phyloP scores from a whole-genome alignment of 2,329 filamentous ascomycete genomes.

The Harringtonia lauricola region DNA sequence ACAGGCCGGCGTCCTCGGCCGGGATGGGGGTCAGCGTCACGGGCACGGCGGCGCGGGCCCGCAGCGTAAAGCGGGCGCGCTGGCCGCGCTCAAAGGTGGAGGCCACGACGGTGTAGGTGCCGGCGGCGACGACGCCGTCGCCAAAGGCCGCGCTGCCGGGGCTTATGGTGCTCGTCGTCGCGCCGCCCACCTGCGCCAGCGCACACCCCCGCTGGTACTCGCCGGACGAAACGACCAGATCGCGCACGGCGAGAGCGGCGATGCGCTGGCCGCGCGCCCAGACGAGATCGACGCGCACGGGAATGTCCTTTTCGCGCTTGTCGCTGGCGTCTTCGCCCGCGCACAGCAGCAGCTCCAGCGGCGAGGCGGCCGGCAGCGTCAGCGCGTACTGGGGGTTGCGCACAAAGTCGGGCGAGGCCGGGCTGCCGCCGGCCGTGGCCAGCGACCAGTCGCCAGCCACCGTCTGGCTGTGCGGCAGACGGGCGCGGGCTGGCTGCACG shows the following conservation, averaged over 20 bases:
- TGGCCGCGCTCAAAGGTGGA: conserved; percentile 83
- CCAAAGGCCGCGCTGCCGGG: conserved; percentile 10
- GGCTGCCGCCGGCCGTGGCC: conserved; percentile 75
- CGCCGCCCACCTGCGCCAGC: conserved; percentile 41
- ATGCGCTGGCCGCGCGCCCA: conserved; percentile 60
- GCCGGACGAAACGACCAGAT: conserved; percentile 74
- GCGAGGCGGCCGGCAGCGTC: conserved; percentile 40
- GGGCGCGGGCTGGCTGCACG: conserved; percentile 49
- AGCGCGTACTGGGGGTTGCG: conserved; percentile 81
- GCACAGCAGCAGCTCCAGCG: conserved; percentile 64
- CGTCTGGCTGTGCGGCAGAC: conserved; percentile 47
- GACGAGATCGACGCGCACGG: conserved; percentile 76
- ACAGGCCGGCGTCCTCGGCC: conserved; percentile 62
- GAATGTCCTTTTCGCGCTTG: conserved; percentile 36
- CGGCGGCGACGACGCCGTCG: conserved; percentile 44
- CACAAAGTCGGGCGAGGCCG: conserved; percentile 64
- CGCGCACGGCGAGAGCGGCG: conserved; percentile 56
- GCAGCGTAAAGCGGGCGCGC: conserved; percentile 61
- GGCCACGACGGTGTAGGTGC: conserved; percentile 77
- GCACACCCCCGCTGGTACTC: conserved; percentile 78
- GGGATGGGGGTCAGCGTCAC: conserved; percentile 50
- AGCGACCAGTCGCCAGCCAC: conserved; percentile 61
- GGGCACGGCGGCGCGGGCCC: conserved; percentile 51
- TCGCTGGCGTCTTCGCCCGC: conserved; percentile 34
- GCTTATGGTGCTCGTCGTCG: background rate